Conservation (phyloP, 2,329 filamentous ascomycete genomes). For the Aureobasidium sp. region DNA sequence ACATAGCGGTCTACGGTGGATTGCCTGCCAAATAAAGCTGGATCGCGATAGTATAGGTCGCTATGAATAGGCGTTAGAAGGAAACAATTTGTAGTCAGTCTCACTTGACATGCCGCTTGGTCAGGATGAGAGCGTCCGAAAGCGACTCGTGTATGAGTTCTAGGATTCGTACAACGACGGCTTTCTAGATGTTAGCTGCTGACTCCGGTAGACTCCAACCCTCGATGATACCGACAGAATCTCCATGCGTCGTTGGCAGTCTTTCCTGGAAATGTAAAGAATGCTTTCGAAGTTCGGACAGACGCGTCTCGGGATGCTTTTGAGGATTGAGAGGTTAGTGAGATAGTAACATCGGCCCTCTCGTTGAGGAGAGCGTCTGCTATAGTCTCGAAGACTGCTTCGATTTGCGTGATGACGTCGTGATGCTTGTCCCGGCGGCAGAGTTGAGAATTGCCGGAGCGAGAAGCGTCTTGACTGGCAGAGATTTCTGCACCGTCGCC, state of each 20-base stretch:
- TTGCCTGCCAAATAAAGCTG: conserved; percentile 63
- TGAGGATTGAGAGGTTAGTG: conserved; percentile 26
- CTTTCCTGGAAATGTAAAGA: conserved; percentile 44
- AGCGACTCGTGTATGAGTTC: conserved; percentile 48
- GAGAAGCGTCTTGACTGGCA: background rate
- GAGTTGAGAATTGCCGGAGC: background rate
- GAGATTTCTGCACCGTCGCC: too few species aligned
- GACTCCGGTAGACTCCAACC: background rate
- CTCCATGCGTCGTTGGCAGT: conserved; percentile 50
- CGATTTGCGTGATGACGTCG: conserved; percentile 44
- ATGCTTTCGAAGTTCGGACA: background rate
- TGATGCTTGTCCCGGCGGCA: background rate
- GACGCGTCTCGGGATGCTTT: background rate
- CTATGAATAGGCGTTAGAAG: conserved; percentile 37
- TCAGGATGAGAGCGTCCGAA: conserved; percentile 39
- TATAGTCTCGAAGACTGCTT: conserved; percentile 47
- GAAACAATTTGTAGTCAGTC: background rate
- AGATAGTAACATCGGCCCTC: conserved; percentile 40
- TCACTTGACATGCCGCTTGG: conserved; percentile 43
- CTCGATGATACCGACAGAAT: conserved; percentile 35
- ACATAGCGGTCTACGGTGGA: conserved; percentile 61
- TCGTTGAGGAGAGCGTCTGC: conserved; percentile 41
- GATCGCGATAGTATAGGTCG: conserved; percentile 72
- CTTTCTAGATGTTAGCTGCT: conserved; percentile 26
- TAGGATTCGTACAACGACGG: conserved; percentile 48